Conservation (phyloP, 306 rosid genomes). For the Rubus parviflorus region DNA sequence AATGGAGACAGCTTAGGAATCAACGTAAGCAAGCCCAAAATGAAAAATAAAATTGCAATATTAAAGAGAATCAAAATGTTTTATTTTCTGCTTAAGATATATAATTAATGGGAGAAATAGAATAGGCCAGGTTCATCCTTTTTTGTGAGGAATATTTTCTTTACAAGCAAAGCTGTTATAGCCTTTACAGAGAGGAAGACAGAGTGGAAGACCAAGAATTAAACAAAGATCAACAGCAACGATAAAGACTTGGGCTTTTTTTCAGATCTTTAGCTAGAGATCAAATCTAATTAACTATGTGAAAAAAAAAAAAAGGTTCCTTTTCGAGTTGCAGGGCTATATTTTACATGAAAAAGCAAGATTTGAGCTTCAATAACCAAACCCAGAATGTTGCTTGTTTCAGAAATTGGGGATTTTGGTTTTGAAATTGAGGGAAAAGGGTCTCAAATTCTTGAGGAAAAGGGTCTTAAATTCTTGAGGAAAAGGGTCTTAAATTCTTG, state of each 20-base stretch:
- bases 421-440: neutral
- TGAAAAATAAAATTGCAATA: neutral
- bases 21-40: slow-evolving; percentile 1
- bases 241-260: slow-evolving; percentile 25
- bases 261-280: slow-evolving; percentile 17
- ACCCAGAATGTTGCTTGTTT: neutral
- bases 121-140: slow-evolving; percentile 46
- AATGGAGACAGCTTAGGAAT: slow-evolving; percentile 52
- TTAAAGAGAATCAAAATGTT: neutral
- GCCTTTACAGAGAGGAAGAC: slow-evolving; percentile 48
- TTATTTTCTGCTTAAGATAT: neutral
- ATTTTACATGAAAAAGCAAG: neutral
- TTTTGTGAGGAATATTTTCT: slow-evolving; percentile 30
- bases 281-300: slow-evolving; percentile 30
- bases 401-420: neutral
- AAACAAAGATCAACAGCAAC: slow-evolving; percentile 23
- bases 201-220: slow-evolving; percentile 19
- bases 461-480: neutral
- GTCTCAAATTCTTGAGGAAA: neutral
- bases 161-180: slow-evolving; percentile 25
- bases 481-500: neutral
- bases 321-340: slow-evolving; percentile 19
- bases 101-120: slow-evolving; percentile 10
- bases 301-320: slow-evolving; percentile 28
- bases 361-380: neutral